Evolutionary conservation across 257 asterid genomes (phyloP).

Genomic region (Nicotiana tabacum): DNA sequence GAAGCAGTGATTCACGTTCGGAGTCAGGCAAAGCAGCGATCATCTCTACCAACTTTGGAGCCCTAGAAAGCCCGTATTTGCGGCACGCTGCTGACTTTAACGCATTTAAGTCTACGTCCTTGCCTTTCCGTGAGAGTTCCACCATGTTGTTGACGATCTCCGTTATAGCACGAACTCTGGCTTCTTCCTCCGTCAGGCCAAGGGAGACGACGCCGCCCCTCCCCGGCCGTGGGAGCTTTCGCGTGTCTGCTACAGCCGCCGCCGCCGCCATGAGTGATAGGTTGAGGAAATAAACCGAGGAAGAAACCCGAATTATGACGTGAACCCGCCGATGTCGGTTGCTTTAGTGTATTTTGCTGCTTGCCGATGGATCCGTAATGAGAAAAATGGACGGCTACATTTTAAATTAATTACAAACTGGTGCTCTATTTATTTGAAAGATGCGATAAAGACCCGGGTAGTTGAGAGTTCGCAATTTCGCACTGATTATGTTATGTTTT

Average conservation of each 20-base stretch:
- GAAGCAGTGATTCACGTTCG: conserved; percentile 78
- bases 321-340: background rate
- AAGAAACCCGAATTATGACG: background rate
- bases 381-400: background rate
- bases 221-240: conserved; percentile 93
- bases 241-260: conserved; percentile 54
- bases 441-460: background rate
- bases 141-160: conserved; percentile 92
- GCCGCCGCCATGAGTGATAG: conserved; percentile 48
- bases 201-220: conserved; percentile 85
- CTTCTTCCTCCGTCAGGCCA: conserved; percentile 83
- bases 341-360: background rate
- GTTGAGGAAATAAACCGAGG: background rate
- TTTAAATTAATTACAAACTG: background rate
- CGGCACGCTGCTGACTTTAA: conserved; percentile 89
- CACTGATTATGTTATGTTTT: background rate
- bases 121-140: conserved; percentile 78
- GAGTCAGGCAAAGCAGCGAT: conserved; percentile 93
- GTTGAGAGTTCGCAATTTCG: background rate
- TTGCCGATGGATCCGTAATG: background rate
- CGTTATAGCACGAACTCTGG: conserved; percentile 88
- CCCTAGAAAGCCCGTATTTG: conserved; percentile 82
- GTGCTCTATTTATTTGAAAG: background rate
- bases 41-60: conserved; percentile 98
- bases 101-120: conserved; percentile 83